Conservation (phyloP, 306 rosid genomes). For the Trifolium pratense region DNA sequence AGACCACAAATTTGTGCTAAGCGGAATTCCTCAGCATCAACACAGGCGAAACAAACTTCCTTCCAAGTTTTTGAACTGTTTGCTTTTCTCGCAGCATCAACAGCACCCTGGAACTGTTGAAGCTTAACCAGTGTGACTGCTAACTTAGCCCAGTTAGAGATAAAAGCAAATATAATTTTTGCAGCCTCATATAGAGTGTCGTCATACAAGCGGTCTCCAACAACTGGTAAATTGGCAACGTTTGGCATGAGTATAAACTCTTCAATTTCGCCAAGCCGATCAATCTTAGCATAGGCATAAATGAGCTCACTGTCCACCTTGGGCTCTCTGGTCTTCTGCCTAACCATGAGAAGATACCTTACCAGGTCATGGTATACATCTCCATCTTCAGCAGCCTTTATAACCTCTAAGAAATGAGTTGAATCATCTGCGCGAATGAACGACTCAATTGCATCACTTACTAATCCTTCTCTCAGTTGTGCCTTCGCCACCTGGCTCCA, state of each 20-base stretch:
- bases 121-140: constrained; percentile 88
- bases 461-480: constrained; percentile 86
- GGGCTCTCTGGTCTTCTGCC: constrained; percentile 89
- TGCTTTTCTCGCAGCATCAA: constrained; percentile 98
- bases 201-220: constrained; percentile 90
- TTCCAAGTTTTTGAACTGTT: constrained; percentile 96
- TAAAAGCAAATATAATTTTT: constrained; percentile 82
- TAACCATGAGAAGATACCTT: constrained; percentile 87
- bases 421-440: constrained; percentile 92
- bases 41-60: constrained; percentile 96
- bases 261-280: constrained; percentile 88
- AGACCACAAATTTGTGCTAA: constrained; percentile 96
- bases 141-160: constrained; percentile 94
- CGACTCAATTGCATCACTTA: constrained; percentile 95
- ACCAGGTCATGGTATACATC: constrained; percentile 88
- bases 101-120: constrained; percentile 92
- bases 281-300: constrained; percentile 95
- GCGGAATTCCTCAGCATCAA: constrained; percentile 97
- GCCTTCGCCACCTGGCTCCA: constrained; percentile 99
- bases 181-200: constrained; percentile 94
- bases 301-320: constrained; percentile 96
- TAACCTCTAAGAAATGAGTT: constrained; percentile 86
- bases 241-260: constrained; percentile 96
- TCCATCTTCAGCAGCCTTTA: constrained; percentile 80
- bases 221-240: constrained; percentile 86